Percentiles rank a stretch among this genome's conserved stretches.
Conservation (phyloP, 352 stramenopile genomes). For the Pythium biforme region DNA sequence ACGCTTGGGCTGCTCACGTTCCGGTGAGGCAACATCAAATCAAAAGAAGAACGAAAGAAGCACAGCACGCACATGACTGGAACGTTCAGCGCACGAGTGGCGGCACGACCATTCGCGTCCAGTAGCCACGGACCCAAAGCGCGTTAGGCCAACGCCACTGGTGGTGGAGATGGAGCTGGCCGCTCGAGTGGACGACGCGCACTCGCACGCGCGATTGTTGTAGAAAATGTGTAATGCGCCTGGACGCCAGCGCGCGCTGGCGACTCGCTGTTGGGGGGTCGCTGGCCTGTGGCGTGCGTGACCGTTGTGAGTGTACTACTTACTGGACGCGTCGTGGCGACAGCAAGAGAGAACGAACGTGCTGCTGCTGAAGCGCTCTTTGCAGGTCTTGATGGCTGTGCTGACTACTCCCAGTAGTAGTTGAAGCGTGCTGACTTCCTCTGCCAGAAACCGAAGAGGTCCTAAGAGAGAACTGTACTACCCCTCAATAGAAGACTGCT, state of each 20-base stretch:
- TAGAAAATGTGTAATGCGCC: not conserved
- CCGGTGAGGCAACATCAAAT: constrained; percentile 26
- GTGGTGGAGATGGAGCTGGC: not conserved
- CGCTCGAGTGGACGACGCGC: not conserved
- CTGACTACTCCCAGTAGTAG: constrained; percentile 24
- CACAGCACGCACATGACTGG: no score
- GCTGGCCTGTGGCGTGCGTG: not conserved
- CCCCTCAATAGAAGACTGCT: constrained; percentile 12
- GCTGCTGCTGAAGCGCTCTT: not conserved
- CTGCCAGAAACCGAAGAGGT: not conserved
- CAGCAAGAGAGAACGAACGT: not conserved
- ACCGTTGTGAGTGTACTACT: no score
- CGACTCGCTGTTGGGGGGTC: not conserved
- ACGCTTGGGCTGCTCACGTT: constrained; percentile 78
- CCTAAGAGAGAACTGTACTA: not conserved
- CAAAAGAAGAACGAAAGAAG: no score
- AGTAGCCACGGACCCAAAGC: not conserved
- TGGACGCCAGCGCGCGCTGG: not conserved
- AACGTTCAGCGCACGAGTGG: not conserved
- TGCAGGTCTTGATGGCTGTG: not conserved
- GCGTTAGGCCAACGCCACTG: not conserved
- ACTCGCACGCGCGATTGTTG: no score
- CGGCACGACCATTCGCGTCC: not conserved
- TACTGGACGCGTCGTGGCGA: not conserved
- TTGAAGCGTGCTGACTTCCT: constrained; percentile 24